Conservation (phyloP, 1,139 yeast species). For the Kluyveromyces marxianus region DNA sequence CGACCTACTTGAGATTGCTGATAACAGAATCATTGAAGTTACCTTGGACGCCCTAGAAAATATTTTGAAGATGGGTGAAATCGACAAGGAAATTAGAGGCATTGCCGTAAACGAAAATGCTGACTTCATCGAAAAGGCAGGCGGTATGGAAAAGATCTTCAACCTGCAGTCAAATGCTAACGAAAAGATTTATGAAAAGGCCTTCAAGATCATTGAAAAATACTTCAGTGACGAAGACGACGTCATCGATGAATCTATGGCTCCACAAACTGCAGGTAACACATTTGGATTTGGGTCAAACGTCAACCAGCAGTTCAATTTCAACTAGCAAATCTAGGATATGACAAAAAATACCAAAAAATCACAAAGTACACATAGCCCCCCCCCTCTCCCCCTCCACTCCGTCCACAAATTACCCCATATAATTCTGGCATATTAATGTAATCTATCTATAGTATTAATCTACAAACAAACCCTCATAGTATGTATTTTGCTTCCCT, state of each 20-base stretch:
- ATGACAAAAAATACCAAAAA: too few species aligned
- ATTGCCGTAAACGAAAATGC: conserved; percentile 76
- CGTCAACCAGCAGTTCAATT: conserved; percentile 33
- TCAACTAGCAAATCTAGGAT: conserved; percentile 27
- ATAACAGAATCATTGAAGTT: conserved; percentile 87
- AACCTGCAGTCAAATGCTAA: conserved; percentile 89
- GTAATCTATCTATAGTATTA: conserved; percentile 2
- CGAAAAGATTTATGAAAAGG: conserved; percentile 87
- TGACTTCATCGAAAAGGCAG: conserved; percentile 90
- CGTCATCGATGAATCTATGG: conserved; percentile 70
- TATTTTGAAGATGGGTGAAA: conserved; percentile 87
- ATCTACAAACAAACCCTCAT: conserved; percentile 1
- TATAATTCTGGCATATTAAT: neutral
- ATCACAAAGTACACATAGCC: too few species aligned
- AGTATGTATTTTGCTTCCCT: neutral
- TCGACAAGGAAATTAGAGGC: conserved; percentile 75
- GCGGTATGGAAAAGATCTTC: conserved; percentile 95
- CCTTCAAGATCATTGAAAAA: conserved; percentile 81
- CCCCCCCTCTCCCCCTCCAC: too few species aligned
- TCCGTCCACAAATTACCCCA: too few species aligned
- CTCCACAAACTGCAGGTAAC: conserved; percentile 77
- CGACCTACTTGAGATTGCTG: conserved; percentile 82
- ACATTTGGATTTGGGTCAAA: conserved; percentile 79
- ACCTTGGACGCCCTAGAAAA: conserved; percentile 93
- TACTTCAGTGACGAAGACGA: conserved; percentile 84